Percentiles rank a stretch among this genome's conserved stretches.
Evolutionary conservation across 1,139 yeast species (phyloP).

Genomic region (Nadsonia commutata): DNA sequence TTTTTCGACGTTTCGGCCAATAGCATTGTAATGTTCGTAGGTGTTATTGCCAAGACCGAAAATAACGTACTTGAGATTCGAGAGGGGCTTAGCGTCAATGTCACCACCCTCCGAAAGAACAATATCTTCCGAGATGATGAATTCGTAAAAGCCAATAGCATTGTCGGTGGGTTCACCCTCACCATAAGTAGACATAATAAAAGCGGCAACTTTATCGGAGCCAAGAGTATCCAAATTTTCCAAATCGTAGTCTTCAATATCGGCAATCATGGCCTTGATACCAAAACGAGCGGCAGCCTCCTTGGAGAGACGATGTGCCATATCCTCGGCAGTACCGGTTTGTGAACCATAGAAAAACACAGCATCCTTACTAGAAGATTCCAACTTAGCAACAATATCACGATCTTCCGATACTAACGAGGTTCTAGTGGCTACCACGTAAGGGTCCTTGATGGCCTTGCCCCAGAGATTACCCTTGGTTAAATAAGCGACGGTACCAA

Average conservation of each 20-base stretch:
- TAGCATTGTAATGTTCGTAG: conserved; percentile 78
- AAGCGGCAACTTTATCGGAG: conserved; percentile 43
- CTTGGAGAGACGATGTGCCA: conserved; percentile 77
- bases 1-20: conserved; percentile 48
- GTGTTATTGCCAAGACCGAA: conserved; percentile 92
- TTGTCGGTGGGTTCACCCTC: conserved; percentile 98
- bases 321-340: conserved; percentile 99
- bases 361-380: conserved; percentile 54
- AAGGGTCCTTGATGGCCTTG: conserved; percentile 18
- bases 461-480: conserved; percentile 49
- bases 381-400: conserved; percentile 47
- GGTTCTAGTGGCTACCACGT: conserved; percentile 27
- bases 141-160: conserved; percentile 53
- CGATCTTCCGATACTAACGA: conserved; percentile 14
- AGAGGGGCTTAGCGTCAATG: conserved; percentile 36
- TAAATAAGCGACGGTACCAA: conserved; percentile 52
- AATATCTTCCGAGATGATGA: conserved; percentile 22
- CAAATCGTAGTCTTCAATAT: conserved; percentile 74
- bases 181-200: conserved; percentile 87
- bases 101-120: conserved; percentile 21
- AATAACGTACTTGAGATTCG: conserved; percentile 52
- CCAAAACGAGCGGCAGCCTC: conserved; percentile 77
- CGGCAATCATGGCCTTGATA: conserved; percentile 73
- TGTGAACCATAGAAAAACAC: conserved; percentile 88
- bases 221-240: conserved; percentile 53